phyloP scores from a whole-genome alignment of 2,329 filamentous ascomycete genomes.

The Metarhizium guizhouense region DNA sequence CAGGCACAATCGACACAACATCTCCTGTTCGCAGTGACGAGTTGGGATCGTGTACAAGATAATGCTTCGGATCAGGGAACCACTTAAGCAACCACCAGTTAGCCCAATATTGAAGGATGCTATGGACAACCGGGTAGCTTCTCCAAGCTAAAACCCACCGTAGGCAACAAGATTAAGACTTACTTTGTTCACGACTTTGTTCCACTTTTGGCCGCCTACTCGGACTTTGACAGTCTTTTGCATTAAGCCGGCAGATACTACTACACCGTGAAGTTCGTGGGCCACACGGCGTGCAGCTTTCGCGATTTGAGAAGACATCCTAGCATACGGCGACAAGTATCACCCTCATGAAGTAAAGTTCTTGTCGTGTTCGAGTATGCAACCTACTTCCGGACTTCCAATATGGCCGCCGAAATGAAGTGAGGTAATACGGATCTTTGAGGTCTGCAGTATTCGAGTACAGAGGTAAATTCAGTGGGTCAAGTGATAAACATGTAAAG shows the following conservation, averaged over 20 bases:
- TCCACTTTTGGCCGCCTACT: constrained; percentile 63
- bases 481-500: no score
- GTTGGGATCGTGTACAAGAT: constrained; percentile 72
- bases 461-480: no score
- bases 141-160: neutral
- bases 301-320: constrained; percentile 32
- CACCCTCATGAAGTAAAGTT: neutral
- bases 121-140: neutral
- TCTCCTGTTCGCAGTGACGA: constrained; percentile 66
- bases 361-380: neutral
- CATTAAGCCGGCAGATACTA: constrained; percentile 71
- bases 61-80: constrained; percentile 54
- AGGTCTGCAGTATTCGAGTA: no score
- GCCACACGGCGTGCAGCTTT: constrained; percentile 34
- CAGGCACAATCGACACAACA: constrained; percentile 60
- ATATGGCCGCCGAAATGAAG: neutral
- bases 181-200: constrained; percentile 65
- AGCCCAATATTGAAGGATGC: neutral
- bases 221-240: constrained; percentile 71
- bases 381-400: neutral
- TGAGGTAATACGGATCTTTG: no score
- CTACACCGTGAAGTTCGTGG: constrained; percentile 55
- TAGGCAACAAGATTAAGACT: constrained; percentile 2
- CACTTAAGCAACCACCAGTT: constrained; percentile 21
- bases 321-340: neutral